Conservation (phyloP, 257 asterid genomes). For the Parsonsia alboflavescens region DNA sequence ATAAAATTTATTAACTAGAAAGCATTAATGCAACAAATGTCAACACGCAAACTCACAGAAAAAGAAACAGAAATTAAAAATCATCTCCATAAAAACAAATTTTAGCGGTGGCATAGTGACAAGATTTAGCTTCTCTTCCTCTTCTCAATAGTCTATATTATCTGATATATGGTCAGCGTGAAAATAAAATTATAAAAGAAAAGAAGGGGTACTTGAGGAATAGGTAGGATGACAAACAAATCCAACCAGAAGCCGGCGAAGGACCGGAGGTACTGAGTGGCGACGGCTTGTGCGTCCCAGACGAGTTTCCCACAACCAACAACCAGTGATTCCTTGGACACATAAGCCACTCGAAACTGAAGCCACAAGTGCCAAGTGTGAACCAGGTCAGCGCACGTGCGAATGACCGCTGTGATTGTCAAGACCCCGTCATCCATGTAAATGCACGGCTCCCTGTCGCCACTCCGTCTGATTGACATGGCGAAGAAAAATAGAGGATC, state of each 20-base stretch:
- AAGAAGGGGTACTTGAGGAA: conserved; percentile 63
- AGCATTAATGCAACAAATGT: too few species aligned
- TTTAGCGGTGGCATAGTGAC: too few species aligned
- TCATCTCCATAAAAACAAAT: too few species aligned
- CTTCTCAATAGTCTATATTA: too few species aligned
- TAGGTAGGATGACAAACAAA: conserved; percentile 75
- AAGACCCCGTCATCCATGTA: conserved; percentile 69
- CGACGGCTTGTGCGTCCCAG: conserved; percentile 87
- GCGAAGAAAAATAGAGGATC: conserved; percentile 89
- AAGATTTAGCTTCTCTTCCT: too few species aligned
- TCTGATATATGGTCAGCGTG: too few species aligned
- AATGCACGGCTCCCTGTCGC: conserved; percentile 49
- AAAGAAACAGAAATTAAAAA: too few species aligned
- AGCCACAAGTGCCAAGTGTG: conserved; percentile 72
- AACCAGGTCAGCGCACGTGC: conserved; percentile 80
- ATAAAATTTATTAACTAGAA: too few species aligned
- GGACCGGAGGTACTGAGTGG: conserved; percentile 63
- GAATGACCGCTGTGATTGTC: conserved; percentile 48
- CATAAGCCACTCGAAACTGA: conserved; percentile 86
- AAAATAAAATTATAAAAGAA: too few species aligned
- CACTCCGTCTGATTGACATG: conserved; percentile 66
- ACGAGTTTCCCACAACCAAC: conserved; percentile 91
- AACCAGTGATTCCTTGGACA: conserved; percentile 82
- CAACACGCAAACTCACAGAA: too few species aligned
- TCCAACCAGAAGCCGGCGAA: conserved; percentile 86